Evolutionary conservation across 1,139 yeast species (phyloP).

Genomic region (Pichia sp.): DNA sequence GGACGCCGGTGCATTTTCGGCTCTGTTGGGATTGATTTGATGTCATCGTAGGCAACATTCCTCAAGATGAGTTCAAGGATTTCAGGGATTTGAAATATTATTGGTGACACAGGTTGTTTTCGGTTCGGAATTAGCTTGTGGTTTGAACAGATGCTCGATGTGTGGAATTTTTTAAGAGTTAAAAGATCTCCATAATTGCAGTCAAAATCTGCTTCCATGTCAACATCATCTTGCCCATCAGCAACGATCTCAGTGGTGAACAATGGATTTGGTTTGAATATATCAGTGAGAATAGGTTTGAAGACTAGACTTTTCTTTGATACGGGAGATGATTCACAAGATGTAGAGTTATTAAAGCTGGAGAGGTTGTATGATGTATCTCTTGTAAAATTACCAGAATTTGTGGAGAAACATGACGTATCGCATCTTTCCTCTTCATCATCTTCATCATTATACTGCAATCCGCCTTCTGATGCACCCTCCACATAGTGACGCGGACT

Average conservation of each 20-base stretch:
- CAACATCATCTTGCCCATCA: no score
- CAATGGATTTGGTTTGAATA: no score
- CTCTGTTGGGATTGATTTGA: conserved; percentile 51
- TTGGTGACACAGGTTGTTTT: conserved; percentile 1
- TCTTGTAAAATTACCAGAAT: no score
- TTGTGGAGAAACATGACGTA: conserved; percentile 2
- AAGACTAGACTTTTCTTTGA: no score
- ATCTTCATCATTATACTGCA: no score
- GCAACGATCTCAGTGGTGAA: no score
- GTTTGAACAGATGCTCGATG: no score
- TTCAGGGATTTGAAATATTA: conserved; percentile 70
- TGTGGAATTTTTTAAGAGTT: no score
- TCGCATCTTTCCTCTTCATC: conserved; percentile 7
- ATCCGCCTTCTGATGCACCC: neutral
- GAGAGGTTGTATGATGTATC: conserved; percentile 7
- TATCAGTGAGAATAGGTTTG: no score
- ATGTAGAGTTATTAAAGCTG: conserved; percentile 1
- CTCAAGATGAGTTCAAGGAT: conserved; percentile 55
- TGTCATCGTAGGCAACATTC: conserved; percentile 44
- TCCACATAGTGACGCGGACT: conserved; percentile 1
- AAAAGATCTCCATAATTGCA: no score
- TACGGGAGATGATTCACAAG: conserved; percentile 11
- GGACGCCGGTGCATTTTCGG: conserved; percentile 51
- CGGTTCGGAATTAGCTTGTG: no score
- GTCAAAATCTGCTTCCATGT: no score